A percentile compares a stretch with the other conserved stretches of the same genome.
phyloP scores from a whole-genome alignment of 2,329 filamentous ascomycete species.

The Monosporascus ibericus region DNA sequence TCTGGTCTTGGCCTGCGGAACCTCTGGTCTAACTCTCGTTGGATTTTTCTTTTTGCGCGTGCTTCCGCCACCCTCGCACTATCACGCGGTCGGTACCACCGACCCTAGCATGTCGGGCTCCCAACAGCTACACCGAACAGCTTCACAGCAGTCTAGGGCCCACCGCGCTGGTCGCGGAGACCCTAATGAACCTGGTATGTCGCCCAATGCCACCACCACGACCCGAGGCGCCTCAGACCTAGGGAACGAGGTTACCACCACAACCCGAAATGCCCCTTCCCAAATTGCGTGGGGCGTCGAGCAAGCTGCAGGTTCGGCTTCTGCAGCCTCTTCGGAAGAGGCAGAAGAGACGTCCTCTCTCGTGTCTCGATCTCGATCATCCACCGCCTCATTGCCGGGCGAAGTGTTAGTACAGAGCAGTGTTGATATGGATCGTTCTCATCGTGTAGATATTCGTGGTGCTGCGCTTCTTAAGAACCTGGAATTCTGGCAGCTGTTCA shows the following conservation, averaged over 20 bases:
- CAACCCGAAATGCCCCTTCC: slow-evolving; percentile 9
- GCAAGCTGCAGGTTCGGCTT: slow-evolving; percentile 6
- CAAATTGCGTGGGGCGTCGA: slow-evolving; percentile 13
- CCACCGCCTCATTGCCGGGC: slow-evolving; percentile 43
- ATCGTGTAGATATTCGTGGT: slow-evolving; percentile 86
- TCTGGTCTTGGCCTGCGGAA: slow-evolving; percentile 72
- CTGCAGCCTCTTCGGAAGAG: slow-evolving; percentile 26
- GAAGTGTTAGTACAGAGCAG: slow-evolving; percentile 50
- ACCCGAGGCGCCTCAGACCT: slow-evolving; percentile 20
- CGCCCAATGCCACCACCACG: slow-evolving; percentile 25
- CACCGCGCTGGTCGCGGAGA: slow-evolving; percentile 32
- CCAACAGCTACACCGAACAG: slow-evolving; percentile 34
- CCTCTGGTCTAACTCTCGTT: slow-evolving; percentile 65
- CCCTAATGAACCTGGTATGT: slow-evolving; percentile 62
- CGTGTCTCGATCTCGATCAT: slow-evolving; percentile 62
- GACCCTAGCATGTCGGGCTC: slow-evolving; percentile 30
- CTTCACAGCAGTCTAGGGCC: slow-evolving; percentile 35
- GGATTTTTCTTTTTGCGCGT: slow-evolving; percentile 84
- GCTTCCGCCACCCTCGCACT: slow-evolving; percentile 47
- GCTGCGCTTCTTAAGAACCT: slow-evolving; percentile 62
- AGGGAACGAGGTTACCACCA: slow-evolving; percentile 13
- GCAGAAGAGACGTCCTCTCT: slow-evolving; percentile 76
- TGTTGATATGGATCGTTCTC: slow-evolving; percentile 68
- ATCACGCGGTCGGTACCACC: slow-evolving; percentile 47
- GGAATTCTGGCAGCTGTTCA: slow-evolving; percentile 89